These are phyloP conservation scores for Mycena rosella DNA, from an alignment of 768 basidiomycete genomes.

Conservation along the genomic window DNA sequence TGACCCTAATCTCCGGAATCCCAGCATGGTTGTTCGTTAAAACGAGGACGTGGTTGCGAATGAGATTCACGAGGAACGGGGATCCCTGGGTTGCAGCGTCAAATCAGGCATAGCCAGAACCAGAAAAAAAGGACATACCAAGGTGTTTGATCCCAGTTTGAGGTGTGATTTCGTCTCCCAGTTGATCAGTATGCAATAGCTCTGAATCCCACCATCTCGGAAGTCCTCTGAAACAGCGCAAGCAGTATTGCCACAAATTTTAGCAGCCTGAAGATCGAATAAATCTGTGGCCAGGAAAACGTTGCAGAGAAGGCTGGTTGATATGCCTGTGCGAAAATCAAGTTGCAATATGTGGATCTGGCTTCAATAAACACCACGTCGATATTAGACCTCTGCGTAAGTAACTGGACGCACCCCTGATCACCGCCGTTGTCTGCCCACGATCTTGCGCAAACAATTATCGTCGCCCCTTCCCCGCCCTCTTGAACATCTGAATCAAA, in stretches of 20 bases:
- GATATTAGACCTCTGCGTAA: not conserved
- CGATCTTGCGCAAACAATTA: conserved; percentile 13
- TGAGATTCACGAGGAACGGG: conserved; percentile 1
- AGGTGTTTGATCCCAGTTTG: not conserved
- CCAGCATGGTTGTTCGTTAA: not conserved
- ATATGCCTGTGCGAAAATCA: conserved; percentile 16
- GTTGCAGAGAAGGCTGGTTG: not conserved
- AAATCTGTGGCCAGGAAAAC: not conserved
- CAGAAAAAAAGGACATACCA: not conserved
- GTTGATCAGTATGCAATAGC: conserved; percentile 13
- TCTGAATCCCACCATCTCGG: too few relatives aligned
- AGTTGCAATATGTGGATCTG: conserved; percentile 18
- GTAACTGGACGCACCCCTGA: not conserved
- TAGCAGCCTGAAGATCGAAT: not conserved
- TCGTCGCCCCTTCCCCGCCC: conserved; percentile 14
- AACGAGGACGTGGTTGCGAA: conserved; percentile 6
- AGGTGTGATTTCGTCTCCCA: conserved; percentile 14
- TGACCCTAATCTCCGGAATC: not conserved
- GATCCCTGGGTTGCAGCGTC: not conserved
- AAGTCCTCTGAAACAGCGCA: not conserved
- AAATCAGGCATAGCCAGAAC: not conserved
- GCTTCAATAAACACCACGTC: not conserved
- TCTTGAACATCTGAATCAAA: conserved; percentile 21
- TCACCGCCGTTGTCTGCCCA: not conserved
- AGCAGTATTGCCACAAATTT: conserved; percentile 18